phyloP scores from a whole-genome alignment of 345 rosid species.

The Ailanthus altissimus region DNA sequence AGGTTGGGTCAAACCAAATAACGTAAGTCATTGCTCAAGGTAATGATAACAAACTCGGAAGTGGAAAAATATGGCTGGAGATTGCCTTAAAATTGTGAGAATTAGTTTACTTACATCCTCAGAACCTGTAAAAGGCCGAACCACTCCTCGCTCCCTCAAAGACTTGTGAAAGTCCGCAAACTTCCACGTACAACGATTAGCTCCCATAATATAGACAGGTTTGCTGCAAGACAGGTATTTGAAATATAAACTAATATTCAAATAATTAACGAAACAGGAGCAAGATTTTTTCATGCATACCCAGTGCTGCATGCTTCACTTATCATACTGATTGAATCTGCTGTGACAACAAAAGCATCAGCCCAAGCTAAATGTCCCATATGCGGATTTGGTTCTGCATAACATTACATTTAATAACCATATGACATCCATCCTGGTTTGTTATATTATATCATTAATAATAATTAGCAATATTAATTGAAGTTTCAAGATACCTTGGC shows the following conservation, averaged over 20 bases:
- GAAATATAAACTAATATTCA: slow-evolving; percentile 4
- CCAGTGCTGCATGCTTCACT: slow-evolving; percentile 99
- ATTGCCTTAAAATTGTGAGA: background rate
- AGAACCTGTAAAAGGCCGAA: slow-evolving; percentile 78
- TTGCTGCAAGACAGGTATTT: slow-evolving; percentile 50
- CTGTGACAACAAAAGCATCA: slow-evolving; percentile 92
- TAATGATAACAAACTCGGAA: background rate
- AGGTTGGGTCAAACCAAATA: background rate
- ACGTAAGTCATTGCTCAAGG: background rate
- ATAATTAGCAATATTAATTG: too few species aligned
- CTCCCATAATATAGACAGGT: slow-evolving; percentile 86
- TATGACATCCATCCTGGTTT: slow-evolving; percentile 13
- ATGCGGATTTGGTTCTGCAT: slow-evolving; percentile 83
- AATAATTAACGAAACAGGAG: slow-evolving; percentile 1
- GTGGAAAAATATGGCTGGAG: background rate
- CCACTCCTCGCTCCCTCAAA: slow-evolving; percentile 79
- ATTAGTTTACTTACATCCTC: slow-evolving; percentile 75
- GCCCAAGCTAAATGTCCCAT: slow-evolving; percentile 99
- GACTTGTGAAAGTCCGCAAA: slow-evolving; percentile 79
- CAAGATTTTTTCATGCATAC: slow-evolving; percentile 41
- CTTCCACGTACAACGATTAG: slow-evolving; percentile 92
- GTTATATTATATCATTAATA: slow-evolving; percentile 12
- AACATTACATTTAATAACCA: slow-evolving; percentile 23
- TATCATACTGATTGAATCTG: slow-evolving; percentile 90
- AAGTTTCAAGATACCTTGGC: slow-evolving; percentile 60